Evolutionary conservation across 176 grass and related monocot species (phyloP).

Genomic region (Triticum dicoccoides): DNA sequence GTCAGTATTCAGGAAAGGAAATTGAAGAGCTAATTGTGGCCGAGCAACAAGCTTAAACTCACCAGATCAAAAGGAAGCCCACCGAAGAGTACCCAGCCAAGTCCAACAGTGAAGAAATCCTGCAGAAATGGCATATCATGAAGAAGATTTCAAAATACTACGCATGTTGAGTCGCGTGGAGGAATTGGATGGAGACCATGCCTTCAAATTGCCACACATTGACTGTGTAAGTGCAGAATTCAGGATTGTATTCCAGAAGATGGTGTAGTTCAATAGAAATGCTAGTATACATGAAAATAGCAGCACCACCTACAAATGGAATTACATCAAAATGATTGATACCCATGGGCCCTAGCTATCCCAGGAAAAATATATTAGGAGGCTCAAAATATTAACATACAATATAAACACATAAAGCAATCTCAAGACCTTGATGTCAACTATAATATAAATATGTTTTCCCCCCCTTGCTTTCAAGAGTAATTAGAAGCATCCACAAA

Average conservation of each 20-base stretch:
- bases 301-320: conserved; percentile 69
- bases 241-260: conserved; percentile 95
- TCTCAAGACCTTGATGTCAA: neutral
- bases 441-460: neutral
- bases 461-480: neutral
- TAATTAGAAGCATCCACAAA: neutral
- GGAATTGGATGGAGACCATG: conserved; percentile 24
- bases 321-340: neutral
- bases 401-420: conserved; percentile 8
- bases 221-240: conserved; percentile 97
- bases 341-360: neutral
- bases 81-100: conserved; percentile 93
- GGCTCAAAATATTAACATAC: neutral
- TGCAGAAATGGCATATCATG: conserved; percentile 32
- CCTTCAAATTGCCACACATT: conserved; percentile 99
- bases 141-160: conserved; percentile 16
- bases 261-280: conserved; percentile 94
- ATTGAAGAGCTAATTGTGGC: neutral
- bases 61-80: conserved; percentile 97
- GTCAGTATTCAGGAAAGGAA: conserved; percentile 5
- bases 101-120: conserved; percentile 93
- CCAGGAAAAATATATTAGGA: conserved; percentile 7
- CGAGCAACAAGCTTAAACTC: conserved; percentile 27
- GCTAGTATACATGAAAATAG: conserved; percentile 89
- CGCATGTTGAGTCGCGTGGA: neutral